A percentile compares a stretch with the other conserved stretches of the same genome.
Conservation (phyloP, 2,329 filamentous ascomycete genomes). For the Nigrograna mackinnonii region DNA sequence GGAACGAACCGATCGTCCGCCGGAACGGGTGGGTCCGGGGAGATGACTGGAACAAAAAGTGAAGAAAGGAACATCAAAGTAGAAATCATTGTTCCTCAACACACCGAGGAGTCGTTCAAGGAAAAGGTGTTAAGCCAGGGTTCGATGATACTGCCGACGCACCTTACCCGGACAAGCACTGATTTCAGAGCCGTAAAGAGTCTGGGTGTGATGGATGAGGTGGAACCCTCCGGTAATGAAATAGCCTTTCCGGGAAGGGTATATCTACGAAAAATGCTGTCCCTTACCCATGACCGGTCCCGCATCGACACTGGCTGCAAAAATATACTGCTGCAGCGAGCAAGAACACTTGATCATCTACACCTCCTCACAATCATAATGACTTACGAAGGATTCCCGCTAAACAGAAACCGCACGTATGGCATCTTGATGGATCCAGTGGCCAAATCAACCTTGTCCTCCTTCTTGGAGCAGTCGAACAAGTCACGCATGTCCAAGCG, state of each 20-base stretch:
- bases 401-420: no score
- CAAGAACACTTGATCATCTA: neutral
- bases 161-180: neutral
- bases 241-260: neutral
- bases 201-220: neutral
- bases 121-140: neutral
- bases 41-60: no score
- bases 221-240: neutral
- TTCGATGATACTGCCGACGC: neutral
- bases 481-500: neutral
- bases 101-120: neutral
- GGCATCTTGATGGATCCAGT: conserved; percentile 12
- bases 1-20: no score
- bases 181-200: neutral
- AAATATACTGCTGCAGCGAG: neutral
- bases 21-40: no score
- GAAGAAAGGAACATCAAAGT: neutral
- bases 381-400: neutral
- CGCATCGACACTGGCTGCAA: neutral
- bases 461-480: conserved; percentile 6
- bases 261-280: neutral
- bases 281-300: neutral
- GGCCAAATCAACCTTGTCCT: conserved; percentile 6
- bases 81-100: neutral
- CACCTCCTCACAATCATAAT: conserved; percentile 1